Percentiles rank a stretch among this genome's conserved stretches.
phyloP scores from a whole-genome alignment of 148 eudicot species.

The Heliamphora exappendiculata region DNA sequence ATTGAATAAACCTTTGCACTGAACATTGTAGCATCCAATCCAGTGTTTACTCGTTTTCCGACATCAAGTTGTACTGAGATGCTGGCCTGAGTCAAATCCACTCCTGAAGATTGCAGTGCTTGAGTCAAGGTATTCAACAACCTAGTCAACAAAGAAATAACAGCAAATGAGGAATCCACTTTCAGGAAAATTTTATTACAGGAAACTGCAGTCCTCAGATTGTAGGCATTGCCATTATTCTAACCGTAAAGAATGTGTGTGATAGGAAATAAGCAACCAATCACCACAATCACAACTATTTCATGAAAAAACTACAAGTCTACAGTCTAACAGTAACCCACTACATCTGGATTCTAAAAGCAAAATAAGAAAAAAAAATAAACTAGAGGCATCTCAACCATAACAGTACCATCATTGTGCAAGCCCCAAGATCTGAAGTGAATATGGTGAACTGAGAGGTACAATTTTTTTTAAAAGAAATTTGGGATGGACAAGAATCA shows the following conservation, averaged over 20 bases:
- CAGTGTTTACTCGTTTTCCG: conserved; percentile 36
- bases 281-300: not conserved
- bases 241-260: not conserved
- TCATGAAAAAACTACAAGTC: not conserved
- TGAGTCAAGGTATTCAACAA: conserved; percentile 53
- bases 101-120: conserved; percentile 78
- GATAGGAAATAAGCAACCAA: not conserved
- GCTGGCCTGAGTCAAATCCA: conserved; percentile 75
- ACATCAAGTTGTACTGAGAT: conserved; percentile 84
- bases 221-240: not conserved
- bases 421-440: not conserved
- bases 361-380: not conserved
- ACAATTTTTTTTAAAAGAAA: not conserved
- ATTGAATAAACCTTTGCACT: conserved; percentile 27
- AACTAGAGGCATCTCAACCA: not conserved
- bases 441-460: not conserved
- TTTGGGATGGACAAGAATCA: too few species aligned
- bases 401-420: not conserved
- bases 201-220: not conserved
- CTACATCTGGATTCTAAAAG: not conserved
- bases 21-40: conserved; percentile 18
- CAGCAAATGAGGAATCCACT: not conserved
- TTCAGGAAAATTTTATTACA: not conserved
- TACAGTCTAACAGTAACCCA: not conserved
- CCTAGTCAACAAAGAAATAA: conserved; percentile 37